Evolutionary conservation across 768 basidiomycete species (phyloP).

Genomic region (Gloeophyllum trabeum): DNA sequence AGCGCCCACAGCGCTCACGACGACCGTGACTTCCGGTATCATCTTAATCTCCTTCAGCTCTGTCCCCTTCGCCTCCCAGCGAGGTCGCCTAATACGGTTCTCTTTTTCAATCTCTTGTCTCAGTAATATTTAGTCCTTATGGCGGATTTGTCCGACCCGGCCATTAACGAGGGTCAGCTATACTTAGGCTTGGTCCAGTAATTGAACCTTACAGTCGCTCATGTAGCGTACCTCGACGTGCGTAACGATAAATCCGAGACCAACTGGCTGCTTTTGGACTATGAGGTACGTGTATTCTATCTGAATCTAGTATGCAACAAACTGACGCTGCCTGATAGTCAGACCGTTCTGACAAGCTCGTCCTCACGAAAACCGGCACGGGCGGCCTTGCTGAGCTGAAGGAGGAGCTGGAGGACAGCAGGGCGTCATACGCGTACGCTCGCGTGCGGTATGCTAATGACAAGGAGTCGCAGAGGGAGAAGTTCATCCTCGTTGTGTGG

Average conservation of each 20-base stretch:
- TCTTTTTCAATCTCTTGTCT: no score
- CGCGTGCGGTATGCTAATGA: conserved; percentile 81
- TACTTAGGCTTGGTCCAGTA: no score
- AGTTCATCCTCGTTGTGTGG: conserved; percentile 81
- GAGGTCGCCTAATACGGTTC: no score
- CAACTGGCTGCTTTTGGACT: conserved; percentile 88
- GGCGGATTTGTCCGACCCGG: conserved; percentile 72
- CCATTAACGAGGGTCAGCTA: conserved; percentile 57
- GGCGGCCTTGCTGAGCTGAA: conserved; percentile 74
- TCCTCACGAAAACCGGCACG: conserved; percentile 66
- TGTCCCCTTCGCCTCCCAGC: no score
- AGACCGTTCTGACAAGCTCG: conserved; percentile 74
- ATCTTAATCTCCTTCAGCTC: no score
- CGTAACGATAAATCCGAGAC: conserved; percentile 76
- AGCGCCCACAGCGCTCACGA: no score
- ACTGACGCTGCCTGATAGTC: conserved; percentile 32
- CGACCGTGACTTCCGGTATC: no score
- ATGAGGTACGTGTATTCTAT: conserved; percentile 40
- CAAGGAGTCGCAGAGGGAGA: conserved; percentile 79
- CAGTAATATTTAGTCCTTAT: conserved; percentile 21
- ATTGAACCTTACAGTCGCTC: conserved; percentile 1
- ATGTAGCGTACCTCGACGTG: conserved; percentile 76
- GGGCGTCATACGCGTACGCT: conserved; percentile 77
- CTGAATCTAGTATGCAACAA: conserved; percentile 1
- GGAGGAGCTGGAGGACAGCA: conserved; percentile 55